Evolutionary conservation across 2,329 filamentous ascomycete species (phyloP).

Genomic region (Penicillium sp.): DNA sequence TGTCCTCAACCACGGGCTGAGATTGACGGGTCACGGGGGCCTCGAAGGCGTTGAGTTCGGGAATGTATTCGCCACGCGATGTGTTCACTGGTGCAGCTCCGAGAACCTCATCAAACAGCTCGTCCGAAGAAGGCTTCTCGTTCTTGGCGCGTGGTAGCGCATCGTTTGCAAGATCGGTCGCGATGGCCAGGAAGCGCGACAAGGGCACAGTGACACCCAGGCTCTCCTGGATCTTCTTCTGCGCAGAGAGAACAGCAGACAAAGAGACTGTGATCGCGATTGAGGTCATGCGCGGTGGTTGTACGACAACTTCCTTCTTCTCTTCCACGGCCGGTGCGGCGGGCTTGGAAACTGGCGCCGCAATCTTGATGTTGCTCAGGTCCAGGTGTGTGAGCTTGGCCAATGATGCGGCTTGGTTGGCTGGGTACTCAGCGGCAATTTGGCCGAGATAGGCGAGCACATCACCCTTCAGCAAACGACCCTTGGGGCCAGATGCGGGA

Average conservation of each 20-base stretch:
- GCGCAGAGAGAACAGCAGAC: slow-evolving; percentile 68
- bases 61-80: slow-evolving; percentile 60
- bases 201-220: slow-evolving; percentile 77
- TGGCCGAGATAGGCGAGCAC: slow-evolving; percentile 82
- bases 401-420: slow-evolving; percentile 64
- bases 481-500: slow-evolving; percentile 77
- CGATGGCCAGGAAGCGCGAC: slow-evolving; percentile 78
- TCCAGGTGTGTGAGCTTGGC: slow-evolving; percentile 76
- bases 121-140: slow-evolving; percentile 63
- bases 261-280: slow-evolving; percentile 73
- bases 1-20: slow-evolving; percentile 56
- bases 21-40: slow-evolving; percentile 27
- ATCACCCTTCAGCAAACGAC: slow-evolving; percentile 89
- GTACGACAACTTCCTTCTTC: slow-evolving; percentile 22
- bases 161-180: slow-evolving; percentile 81
- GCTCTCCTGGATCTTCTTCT: slow-evolving; percentile 70
- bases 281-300: slow-evolving; percentile 27
- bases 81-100: slow-evolving; percentile 47
- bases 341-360: slow-evolving; percentile 28
- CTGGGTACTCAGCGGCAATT: slow-evolving; percentile 66
- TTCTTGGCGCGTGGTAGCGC: slow-evolving; percentile 64
- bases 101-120: slow-evolving; percentile 84
- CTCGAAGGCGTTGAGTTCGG: slow-evolving; percentile 59
- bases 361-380: slow-evolving; percentile 86
- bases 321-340: slow-evolving; percentile 34